Percentiles rank a stretch among this genome's conserved stretches.
Conservation (phyloP, 371 early-diverging fungal genomes). For the Apophysomyces ossiformis region DNA sequence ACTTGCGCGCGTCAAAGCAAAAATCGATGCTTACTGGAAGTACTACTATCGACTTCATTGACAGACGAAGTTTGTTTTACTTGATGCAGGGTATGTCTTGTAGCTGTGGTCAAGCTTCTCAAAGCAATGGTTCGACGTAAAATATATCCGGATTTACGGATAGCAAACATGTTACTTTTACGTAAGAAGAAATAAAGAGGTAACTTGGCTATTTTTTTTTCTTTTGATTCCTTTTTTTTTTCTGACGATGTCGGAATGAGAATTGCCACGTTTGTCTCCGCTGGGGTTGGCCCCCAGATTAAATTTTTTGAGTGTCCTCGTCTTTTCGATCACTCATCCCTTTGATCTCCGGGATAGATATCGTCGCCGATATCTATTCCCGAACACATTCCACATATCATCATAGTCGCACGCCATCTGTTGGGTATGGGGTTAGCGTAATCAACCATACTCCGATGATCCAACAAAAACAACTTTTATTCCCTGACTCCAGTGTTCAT, state of each 20-base stretch:
- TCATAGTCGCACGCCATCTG: no score
- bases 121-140: neutral
- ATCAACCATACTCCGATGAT: no score
- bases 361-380: no score
- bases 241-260: neutral
- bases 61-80: neutral
- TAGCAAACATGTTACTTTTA: neutral
- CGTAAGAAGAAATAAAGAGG: neutral
- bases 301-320: neutral
- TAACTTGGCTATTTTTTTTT: neutral
- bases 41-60: neutral
- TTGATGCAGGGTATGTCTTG: neutral
- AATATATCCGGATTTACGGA: neutral
- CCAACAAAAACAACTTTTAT: no score
- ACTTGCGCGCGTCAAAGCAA: conserved; percentile 3
- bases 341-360: no score
- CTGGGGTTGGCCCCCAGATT: neutral
- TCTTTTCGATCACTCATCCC: no score
- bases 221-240: neutral
- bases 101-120: neutral
- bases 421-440: no score
- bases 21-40: conserved; percentile 7
- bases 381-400: no score
- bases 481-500: no score
- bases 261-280: neutral